Evolutionary conservation across 108 stramenopile species (phyloP).

Genomic region (Schizochytrium sp.): DNA sequence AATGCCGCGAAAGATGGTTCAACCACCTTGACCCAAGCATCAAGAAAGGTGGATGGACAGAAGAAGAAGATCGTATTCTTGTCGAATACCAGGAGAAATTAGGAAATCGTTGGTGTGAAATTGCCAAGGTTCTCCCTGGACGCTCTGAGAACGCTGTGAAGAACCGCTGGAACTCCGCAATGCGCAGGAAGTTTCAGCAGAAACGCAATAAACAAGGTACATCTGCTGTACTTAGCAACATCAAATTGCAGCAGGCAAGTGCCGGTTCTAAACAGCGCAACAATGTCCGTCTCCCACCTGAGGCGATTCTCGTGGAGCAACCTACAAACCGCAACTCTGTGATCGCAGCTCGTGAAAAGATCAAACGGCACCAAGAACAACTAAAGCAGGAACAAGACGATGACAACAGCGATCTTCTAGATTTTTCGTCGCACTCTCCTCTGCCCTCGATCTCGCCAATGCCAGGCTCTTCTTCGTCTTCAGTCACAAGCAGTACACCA

Average conservation of each 20-base stretch:
- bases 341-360: conserved; percentile 54
- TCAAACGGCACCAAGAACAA: conserved; percentile 30
- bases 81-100: conserved; percentile 83
- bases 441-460: not conserved
- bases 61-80: conserved; percentile 89
- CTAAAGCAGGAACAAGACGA: not conserved
- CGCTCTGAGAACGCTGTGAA: conserved; percentile 81
- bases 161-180: conserved; percentile 78
- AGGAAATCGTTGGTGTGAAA: conserved; percentile 82
- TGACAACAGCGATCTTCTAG: too few relatives aligned
- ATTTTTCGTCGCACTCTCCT: not conserved
- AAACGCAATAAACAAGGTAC: not conserved
- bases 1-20: conserved; percentile 98
- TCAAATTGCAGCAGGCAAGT: conserved; percentile 1
- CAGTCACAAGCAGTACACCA: not conserved
- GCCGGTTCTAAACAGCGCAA: not conserved
- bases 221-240: conserved; percentile 1
- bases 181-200: conserved; percentile 74
- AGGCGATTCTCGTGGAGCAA: conserved; percentile 55
- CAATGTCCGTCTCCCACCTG: conserved; percentile 52
- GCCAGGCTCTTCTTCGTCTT: not conserved
- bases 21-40: conserved; percentile 88
- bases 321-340: conserved; percentile 52
- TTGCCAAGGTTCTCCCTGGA: conserved; percentile 80
- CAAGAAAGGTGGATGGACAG: conserved; percentile 87